Evolutionary conservation across 1,284 basidiomycete genomes (phyloP), one percentile per base, ranked within the genome.

Genomic region (Chiua sp.): DNA sequence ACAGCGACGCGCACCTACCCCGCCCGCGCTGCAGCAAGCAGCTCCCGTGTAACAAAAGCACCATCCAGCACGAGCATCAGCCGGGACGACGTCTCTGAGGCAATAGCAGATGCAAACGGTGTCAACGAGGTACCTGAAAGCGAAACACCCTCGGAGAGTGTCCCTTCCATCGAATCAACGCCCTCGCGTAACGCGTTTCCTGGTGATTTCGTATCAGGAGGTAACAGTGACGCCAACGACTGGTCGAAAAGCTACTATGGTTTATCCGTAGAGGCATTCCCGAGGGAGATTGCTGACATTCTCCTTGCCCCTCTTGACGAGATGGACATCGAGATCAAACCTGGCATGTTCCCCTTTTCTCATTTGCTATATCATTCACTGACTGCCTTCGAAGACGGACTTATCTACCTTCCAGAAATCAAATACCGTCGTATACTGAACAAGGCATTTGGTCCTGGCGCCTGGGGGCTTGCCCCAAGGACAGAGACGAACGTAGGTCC

Each of bases 381-480:
- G 18, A 56, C 26, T 13, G 49, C 49, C 44, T 32, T 48, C 30
- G 37, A 68, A 95, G 97, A 98, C 68, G 97, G 97, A 4, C 82
- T 99, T 37, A 80, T 98, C 33, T 99, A 98, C 78, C 87, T 99
- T 13, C 97, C 97, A 28, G 97, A 98, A 75, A 99, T 98, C 74
- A 98, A 98, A 76, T 99, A 98, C 73, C 86, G 97, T n/a, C 87
- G 97, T 18, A 91, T 96, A 44, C 78, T 98, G 50, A 98, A 98
- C 81, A 87, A 83, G 64, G 95, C 97, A 0, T 98, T 99, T 70
- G 97, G 97, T 12, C 97, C 97, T 8, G 97, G 97, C 16, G 96
- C 91, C 4, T 98, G 97, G 97, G 97, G 97, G 22, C 84, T 98
- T 58, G 97, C 96, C 16, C 97, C 97, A 4, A 86, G 97, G 26